phyloP scores from a whole-genome alignment of 257 asterid species.

The Scutellaria galericulata region DNA sequence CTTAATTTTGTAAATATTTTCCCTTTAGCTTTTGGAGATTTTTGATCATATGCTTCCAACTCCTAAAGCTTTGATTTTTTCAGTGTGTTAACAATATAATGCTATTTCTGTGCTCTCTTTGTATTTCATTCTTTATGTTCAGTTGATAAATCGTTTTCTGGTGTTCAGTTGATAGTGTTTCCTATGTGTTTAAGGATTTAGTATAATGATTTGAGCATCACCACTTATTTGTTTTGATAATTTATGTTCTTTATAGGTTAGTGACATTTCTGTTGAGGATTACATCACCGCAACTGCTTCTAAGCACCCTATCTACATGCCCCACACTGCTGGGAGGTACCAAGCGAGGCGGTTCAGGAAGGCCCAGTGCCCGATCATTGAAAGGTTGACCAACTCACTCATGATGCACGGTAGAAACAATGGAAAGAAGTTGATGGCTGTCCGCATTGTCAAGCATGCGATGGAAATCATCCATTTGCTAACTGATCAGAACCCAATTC shows the following conservation, averaged over 20 bases:
- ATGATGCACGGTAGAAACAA: conserved; percentile 97
- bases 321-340: conserved; percentile 92
- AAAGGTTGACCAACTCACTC: conserved; percentile 80
- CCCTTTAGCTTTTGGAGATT: neutral
- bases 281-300: conserved; percentile 82
- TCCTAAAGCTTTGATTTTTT: neutral
- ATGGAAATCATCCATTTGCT: conserved; percentile 87
- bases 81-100: neutral
- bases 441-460: conserved; percentile 81
- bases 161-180: neutral
- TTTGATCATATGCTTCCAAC: neutral
- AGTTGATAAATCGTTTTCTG: neutral
- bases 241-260: conserved; percentile 42
- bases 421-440: conserved; percentile 89
- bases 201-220: neutral
- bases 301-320: conserved; percentile 71
- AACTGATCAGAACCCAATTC: conserved; percentile 83
- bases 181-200: too few species aligned
- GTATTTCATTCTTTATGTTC: neutral
- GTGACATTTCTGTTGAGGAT: conserved; percentile 79
- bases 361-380: conserved; percentile 88
- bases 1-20: neutral
- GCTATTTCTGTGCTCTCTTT: neutral
- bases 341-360: conserved; percentile 79
- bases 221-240: neutral